These are phyloP conservation scores for Brasenia schreberi DNA, from an alignment of 164 flowering plant species.

Conservation along the genomic window DNA sequence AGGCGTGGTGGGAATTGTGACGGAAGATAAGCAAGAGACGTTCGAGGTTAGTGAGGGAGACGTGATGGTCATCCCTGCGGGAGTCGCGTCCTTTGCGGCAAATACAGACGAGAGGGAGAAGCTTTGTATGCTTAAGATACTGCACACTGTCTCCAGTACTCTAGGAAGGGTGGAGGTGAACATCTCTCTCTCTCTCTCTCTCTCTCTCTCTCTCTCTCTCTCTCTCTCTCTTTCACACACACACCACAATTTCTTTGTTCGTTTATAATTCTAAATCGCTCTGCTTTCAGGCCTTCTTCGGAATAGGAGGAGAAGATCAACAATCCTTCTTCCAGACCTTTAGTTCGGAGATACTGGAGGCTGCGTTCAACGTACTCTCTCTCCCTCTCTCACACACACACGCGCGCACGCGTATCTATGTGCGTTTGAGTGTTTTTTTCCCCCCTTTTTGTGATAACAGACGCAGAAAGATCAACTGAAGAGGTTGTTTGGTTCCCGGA, in stretches of 20 bases:
- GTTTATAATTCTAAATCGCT: too few species aligned
- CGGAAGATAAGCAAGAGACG: constrained; percentile 7
- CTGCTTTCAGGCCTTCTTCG: constrained; percentile 21
- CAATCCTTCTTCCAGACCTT: constrained; percentile 41
- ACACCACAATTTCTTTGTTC: too few species aligned
- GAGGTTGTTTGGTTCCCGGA: constrained; percentile 16
- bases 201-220: not conserved
- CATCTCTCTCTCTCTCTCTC: not conserved
- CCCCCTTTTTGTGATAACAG: constrained; percentile 10
- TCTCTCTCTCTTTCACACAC: too few species aligned
- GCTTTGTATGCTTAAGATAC: constrained; percentile 6
- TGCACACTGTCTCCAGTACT: constrained; percentile 2
- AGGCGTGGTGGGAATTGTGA: constrained; percentile 4
- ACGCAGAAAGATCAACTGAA: constrained; percentile 16
- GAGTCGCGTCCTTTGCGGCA: constrained; percentile 5
- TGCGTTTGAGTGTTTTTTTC: not conserved
- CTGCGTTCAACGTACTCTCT: constrained; percentile 43
- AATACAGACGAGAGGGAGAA: constrained; percentile 12
- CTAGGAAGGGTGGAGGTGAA: constrained; percentile 10
- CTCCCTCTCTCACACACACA: not conserved
- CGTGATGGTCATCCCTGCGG: constrained; percentile 10
- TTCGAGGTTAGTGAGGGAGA: constrained; percentile 13
- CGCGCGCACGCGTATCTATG: not conserved
- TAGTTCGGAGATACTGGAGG: constrained; percentile 43
- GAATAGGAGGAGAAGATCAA: constrained; percentile 41